Evolutionary conservation across 2,329 filamentous ascomycete species (phyloP).

Genomic region (Venturia aucupariae): DNA sequence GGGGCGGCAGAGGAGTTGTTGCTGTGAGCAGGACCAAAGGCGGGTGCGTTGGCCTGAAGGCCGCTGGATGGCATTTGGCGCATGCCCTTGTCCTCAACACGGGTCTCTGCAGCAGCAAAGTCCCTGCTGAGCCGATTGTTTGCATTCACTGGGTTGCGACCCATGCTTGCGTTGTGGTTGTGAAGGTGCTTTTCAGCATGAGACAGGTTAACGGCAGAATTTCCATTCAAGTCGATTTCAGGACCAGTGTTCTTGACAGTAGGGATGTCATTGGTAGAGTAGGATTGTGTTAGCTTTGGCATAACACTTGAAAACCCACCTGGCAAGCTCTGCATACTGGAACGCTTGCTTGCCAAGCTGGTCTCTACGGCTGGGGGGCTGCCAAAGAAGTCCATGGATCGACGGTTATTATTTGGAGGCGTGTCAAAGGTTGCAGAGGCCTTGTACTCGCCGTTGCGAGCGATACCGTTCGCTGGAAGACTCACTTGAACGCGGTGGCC

Average conservation of each 20-base stretch:
- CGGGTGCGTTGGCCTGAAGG: slow-evolving; percentile 68
- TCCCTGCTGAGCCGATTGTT: slow-evolving; percentile 66
- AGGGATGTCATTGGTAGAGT: slow-evolving; percentile 80
- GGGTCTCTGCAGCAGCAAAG: slow-evolving; percentile 42
- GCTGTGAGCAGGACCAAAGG: slow-evolving; percentile 58
- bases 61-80: slow-evolving; percentile 55
- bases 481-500: slow-evolving; percentile 48
- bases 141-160: slow-evolving; percentile 62
- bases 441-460: slow-evolving; percentile 28
- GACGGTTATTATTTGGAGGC: slow-evolving; percentile 19
- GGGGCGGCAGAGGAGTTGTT: slow-evolving; percentile 18
- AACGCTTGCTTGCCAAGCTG: slow-evolving; percentile 33
- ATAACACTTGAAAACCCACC: slow-evolving; percentile 48
- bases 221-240: slow-evolving; percentile 3
- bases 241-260: slow-evolving; percentile 64
- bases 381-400: slow-evolving; percentile 29
- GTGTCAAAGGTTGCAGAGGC: slow-evolving; percentile 28
- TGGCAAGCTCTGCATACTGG: slow-evolving; percentile 47
- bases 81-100: slow-evolving; percentile 43
- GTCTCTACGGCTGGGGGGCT: background rate
- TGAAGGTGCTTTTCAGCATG: slow-evolving; percentile 51
- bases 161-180: slow-evolving; percentile 73
- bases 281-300: slow-evolving; percentile 76
- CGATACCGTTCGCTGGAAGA: slow-evolving; percentile 51
- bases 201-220: slow-evolving; percentile 40